Percentiles rank a stretch among this genome's conserved stretches.
Conservation (phyloP, 2,329 filamentous ascomycete genomes). For the Verticillium klebahnii region DNA sequence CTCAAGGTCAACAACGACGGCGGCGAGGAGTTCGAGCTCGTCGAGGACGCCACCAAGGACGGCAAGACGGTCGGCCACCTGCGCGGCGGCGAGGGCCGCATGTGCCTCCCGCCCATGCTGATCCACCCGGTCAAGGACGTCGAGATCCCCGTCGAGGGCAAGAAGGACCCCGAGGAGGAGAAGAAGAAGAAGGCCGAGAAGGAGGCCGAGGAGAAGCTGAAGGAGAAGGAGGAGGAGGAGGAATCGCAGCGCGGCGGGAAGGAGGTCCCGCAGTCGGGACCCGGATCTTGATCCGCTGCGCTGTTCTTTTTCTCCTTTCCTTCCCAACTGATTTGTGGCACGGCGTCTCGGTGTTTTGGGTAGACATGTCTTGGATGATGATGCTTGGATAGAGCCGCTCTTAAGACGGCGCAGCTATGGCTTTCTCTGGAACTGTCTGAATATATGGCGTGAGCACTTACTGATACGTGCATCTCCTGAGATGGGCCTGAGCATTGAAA, state of each 20-base stretch:
- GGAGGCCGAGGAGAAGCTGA: constrained; percentile 14
- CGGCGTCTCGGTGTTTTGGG: background rate
- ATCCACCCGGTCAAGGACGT: constrained; percentile 84
- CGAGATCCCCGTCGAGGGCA: constrained; percentile 58
- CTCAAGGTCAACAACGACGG: constrained; percentile 74
- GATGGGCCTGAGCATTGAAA: background rate
- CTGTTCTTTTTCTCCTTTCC: background rate
- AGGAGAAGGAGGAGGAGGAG: background rate
- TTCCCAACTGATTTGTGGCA: background rate
- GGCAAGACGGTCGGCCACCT: constrained; percentile 45
- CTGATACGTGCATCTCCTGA: background rate
- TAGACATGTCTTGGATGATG: background rate
- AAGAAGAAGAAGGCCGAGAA: constrained; percentile 36
- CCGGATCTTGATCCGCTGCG: background rate
- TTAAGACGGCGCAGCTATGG: background rate
- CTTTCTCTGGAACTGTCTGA: background rate
- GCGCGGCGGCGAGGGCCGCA: constrained; percentile 70
- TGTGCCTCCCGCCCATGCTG: constrained; percentile 88
- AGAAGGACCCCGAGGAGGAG: constrained; percentile 31
- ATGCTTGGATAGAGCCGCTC: background rate
- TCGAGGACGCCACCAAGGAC: constrained; percentile 46
- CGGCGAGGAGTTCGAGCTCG: constrained; percentile 70
- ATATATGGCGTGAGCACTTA: background rate
- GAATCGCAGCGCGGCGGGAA: background rate
- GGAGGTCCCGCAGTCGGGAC: background rate